Percentiles rank a stretch among this genome's conserved stretches.
These are phyloP conservation scores for Eragrostis nindensis DNA, from an alignment of 176 grass and related monocot species.

Conservation along the genomic window DNA sequence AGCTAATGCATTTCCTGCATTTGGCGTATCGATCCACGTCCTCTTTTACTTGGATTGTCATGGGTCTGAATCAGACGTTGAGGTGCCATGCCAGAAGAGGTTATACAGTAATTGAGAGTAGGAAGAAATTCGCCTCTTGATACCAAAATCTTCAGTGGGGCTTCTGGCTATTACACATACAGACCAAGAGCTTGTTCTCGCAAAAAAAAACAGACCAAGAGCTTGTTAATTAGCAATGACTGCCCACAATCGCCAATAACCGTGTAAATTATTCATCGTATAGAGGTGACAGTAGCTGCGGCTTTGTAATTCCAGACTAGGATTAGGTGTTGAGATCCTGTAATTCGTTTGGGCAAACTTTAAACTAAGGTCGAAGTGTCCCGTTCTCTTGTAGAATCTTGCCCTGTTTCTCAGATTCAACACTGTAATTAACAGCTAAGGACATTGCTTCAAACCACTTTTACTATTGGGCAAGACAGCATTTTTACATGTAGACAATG, in stretches of 20 bases:
- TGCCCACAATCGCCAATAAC: not conserved
- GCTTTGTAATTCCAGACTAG: slow-evolving; percentile 48
- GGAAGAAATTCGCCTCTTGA: not conserved
- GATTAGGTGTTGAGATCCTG: slow-evolving; percentile 30
- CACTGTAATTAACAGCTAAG: slow-evolving; percentile 38
- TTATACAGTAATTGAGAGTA: slow-evolving; percentile 8
- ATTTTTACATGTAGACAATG: not conserved
- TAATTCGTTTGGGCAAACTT: too few relatives aligned
- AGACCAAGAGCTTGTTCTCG: slow-evolving; percentile 4
- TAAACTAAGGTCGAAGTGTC: too few relatives aligned
- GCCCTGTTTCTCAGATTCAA: slow-evolving; percentile 26
- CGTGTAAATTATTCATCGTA: slow-evolving; percentile 45
- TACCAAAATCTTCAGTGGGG: not conserved
- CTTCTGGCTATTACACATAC: slow-evolving; percentile 26
- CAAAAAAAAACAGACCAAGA: too few relatives aligned
- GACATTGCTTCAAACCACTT: slow-evolving; percentile 16
- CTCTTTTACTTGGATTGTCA: not conserved
- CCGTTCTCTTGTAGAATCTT: slow-evolving; percentile 23
- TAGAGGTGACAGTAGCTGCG: slow-evolving; percentile 34
- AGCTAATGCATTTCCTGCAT: slow-evolving; percentile 18
- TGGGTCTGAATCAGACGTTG: not conserved
- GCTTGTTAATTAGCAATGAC: not conserved
- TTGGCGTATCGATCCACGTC: slow-evolving; percentile 3
- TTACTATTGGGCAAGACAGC: not conserved
- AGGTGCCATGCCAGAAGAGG: slow-evolving; percentile 19